These are phyloP conservation scores for Gentiana dahurica DNA, from an alignment of 257 asterid genomes.

Conservation along the genomic window DNA sequence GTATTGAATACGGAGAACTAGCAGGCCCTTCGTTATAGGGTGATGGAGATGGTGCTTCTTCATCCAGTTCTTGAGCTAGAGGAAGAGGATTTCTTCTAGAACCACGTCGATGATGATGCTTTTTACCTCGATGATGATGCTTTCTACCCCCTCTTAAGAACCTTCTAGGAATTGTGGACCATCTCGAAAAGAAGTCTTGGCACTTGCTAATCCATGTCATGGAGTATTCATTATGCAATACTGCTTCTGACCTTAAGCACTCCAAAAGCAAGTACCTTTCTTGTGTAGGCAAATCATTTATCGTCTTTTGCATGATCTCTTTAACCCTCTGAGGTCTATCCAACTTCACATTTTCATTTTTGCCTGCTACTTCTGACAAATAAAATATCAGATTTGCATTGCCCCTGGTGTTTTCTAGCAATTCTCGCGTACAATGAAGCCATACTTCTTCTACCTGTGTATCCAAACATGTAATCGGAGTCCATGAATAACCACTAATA, in stretches of 20 bases:
- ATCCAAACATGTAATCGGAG: conserved; percentile 3
- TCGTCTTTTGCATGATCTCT: conserved; percentile 24
- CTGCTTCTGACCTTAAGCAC: conserved; percentile 29
- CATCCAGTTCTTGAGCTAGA: too few species aligned
- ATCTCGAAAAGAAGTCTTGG: conserved; percentile 23
- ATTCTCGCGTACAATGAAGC: conserved; percentile 33
- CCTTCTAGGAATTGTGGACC: conserved; percentile 50
- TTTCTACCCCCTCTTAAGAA: conserved; percentile 28
- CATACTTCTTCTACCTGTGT: conserved; percentile 48
- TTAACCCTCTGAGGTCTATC: conserved; percentile 20
- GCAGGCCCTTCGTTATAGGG: too few species aligned
- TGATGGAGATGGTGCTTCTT: too few species aligned
- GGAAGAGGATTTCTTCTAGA: too few species aligned
- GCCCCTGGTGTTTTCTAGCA: conserved; percentile 22
- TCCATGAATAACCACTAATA: conserved; percentile 1
- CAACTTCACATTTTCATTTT: conserved; percentile 7
- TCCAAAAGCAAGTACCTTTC: conserved; percentile 25
- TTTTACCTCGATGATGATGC: background rate
- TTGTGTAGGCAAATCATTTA: conserved; percentile 24
- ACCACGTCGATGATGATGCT: background rate
- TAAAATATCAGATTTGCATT: conserved; percentile 17
- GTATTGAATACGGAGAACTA: conserved; percentile 12
- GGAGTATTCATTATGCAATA: conserved; percentile 9
- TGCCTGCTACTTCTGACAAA: conserved; percentile 10
- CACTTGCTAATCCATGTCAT: conserved; percentile 11